Percentiles rank a stretch among this genome's conserved stretches.
phyloP scores from a whole-genome alignment of 805 yeast genomes.

The Pichia cabralensis region DNA sequence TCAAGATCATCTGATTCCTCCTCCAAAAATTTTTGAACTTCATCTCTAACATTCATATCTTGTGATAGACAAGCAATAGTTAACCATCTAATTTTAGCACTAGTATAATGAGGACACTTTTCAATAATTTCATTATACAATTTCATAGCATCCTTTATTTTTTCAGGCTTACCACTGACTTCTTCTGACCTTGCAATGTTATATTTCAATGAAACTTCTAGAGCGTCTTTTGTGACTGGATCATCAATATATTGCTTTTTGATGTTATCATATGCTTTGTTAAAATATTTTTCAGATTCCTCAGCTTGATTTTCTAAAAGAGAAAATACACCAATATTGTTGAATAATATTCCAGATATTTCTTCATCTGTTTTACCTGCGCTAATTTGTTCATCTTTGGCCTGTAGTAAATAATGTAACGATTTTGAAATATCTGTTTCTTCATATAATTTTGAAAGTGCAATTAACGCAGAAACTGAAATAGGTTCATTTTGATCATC shows the following conservation, averaged over 20 bases:
- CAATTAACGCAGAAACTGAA: constrained; percentile 52
- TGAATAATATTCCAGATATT: constrained; percentile 51
- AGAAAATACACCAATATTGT: constrained; percentile 79
- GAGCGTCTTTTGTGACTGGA: constrained; percentile 16
- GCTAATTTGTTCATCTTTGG: constrained; percentile 38
- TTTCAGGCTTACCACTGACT: constrained; percentile 21
- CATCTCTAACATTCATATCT: constrained; percentile 39
- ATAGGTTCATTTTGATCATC: constrained; percentile 49
- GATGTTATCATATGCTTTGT: constrained; percentile 30
- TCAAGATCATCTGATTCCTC: constrained; percentile 57
- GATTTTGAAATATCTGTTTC: constrained; percentile 57
- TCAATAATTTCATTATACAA: constrained; percentile 49
- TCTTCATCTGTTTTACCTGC: constrained; percentile 32
- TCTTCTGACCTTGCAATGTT: constrained; percentile 67
- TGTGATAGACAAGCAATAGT: constrained; percentile 47
- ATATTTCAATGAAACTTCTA: constrained; percentile 42
- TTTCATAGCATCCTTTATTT: constrained; percentile 21
- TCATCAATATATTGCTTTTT: constrained; percentile 12
- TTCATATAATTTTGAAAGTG: constrained; percentile 65
- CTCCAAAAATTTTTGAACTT: constrained; percentile 44
- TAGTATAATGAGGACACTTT: constrained; percentile 57
- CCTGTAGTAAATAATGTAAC: constrained; percentile 38
- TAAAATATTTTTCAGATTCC: constrained; percentile 48
- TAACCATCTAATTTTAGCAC: constrained; percentile 65
- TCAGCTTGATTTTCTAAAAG: constrained; percentile 36